phyloP scores from a whole-genome alignment of 208 protist genomes.

The Leishmania aethiopica region DNA sequence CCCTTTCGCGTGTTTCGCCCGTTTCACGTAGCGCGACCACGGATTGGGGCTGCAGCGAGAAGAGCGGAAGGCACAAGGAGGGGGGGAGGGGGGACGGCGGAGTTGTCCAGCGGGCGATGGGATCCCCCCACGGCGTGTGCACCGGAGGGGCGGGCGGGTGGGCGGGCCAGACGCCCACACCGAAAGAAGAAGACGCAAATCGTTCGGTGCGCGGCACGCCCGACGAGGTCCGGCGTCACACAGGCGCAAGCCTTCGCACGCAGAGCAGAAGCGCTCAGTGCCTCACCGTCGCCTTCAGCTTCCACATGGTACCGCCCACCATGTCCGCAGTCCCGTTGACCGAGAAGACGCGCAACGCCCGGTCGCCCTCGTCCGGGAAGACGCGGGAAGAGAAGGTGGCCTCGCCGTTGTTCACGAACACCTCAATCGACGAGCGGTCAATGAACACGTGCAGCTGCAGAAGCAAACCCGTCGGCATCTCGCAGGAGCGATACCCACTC shows the following conservation, averaged over 20 bases:
- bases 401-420: conserved; percentile 61
- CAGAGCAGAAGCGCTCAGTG: background rate
- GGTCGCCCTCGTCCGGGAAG: conserved; percentile 44
- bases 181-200: background rate
- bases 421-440: conserved; percentile 58
- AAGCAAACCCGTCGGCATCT: conserved; percentile 31
- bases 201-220: background rate
- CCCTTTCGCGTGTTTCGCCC: no score
- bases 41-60: background rate
- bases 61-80: background rate
- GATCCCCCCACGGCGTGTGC: background rate
- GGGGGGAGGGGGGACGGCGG: background rate
- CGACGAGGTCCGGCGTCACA: background rate
- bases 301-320: conserved; percentile 38
- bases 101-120: background rate
- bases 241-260: background rate
- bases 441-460: conserved; percentile 55
- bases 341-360: conserved; percentile 41
- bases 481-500: conserved; percentile 54
- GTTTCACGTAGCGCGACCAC: background rate
- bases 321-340: conserved; percentile 41
- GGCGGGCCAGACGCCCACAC: background rate
- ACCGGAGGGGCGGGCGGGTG: background rate
- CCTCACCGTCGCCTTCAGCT: conserved; percentile 27
- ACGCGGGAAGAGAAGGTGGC: conserved; percentile 42